Percentiles rank a stretch among this genome's conserved stretches.
These are phyloP conservation scores for Babesia sp. DNA, from an alignment of 169 alveolate species.

Conservation along the genomic window DNA sequence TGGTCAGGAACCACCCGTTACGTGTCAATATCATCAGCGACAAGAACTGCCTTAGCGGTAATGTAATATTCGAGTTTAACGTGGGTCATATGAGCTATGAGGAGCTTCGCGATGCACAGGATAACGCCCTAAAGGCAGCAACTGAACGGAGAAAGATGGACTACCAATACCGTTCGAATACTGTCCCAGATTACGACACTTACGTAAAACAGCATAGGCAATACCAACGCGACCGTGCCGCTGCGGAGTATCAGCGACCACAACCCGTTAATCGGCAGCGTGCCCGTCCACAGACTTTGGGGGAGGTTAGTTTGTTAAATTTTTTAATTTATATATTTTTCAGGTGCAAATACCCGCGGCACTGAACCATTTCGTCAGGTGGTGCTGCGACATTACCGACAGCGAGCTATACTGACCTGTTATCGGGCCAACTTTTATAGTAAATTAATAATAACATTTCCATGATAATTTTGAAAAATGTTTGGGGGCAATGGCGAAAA, in stretches of 20 bases:
- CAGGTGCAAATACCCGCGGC: slow-evolving; percentile 55
- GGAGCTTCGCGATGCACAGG: slow-evolving; percentile 62
- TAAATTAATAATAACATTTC: background rate
- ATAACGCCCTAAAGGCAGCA: slow-evolving; percentile 55
- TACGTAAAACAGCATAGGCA: slow-evolving; percentile 35
- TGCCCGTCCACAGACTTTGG: background rate
- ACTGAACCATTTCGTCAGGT: slow-evolving; percentile 72
- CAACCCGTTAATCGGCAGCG: slow-evolving; percentile 2
- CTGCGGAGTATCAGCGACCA: slow-evolving; percentile 13
- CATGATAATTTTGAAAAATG: slow-evolving; percentile 28
- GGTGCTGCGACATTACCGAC: slow-evolving; percentile 81
- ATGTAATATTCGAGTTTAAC: slow-evolving; percentile 67
- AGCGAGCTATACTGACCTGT: slow-evolving; percentile 63
- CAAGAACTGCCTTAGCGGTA: slow-evolving; percentile 67
- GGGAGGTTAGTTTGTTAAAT: slow-evolving; percentile 26
- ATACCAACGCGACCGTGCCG: slow-evolving; percentile 18
- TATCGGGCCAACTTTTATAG: slow-evolving; percentile 1
- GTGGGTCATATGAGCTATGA: slow-evolving; percentile 57
- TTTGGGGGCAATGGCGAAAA: slow-evolving; percentile 62
- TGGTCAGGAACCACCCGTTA: slow-evolving; percentile 72
- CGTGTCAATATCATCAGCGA: slow-evolving; percentile 76
- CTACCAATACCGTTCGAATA: slow-evolving; percentile 40
- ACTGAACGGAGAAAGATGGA: slow-evolving; percentile 24
- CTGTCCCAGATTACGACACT: slow-evolving; percentile 66
- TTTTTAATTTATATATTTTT: background rate